Base-by-base conservation (phyloP, 75 land plant genomes). In the Picea sitchensis region DNA sequence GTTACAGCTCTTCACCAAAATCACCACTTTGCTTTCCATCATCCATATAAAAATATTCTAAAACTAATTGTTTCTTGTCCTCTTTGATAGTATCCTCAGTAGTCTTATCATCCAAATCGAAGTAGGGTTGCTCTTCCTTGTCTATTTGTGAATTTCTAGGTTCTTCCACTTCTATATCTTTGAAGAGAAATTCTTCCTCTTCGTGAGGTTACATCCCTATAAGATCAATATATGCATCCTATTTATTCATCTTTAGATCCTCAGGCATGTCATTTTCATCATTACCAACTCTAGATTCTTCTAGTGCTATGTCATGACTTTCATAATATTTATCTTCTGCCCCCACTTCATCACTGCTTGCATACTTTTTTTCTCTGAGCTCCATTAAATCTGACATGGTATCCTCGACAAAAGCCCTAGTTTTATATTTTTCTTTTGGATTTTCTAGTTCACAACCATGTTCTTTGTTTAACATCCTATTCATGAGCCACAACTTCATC, bases 281-380 rank as follows among this genome's bases (percentile, higher is more conserved):
- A 63, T 82, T 77, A 80, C 54, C 83, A 60, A 31, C 73, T 77
- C 65, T 76, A 51, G 74, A 79, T 11, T 84, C 59, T 51, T 14
- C 81, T 64, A 76, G 38, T 2, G 21, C 34, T 60, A 59, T 73
- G 54, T 87, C 84, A 47, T 92, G 81, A 54, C 7, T 14, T 58
- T 79, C 88, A 82, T 82, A 83, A 18, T 51, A 20, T 38, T 74
- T 75, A 30, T 78, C 72, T 41, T 41, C 11, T 78, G 15, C 9
- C 26, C n/a, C 58, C 26, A 36, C 47, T 80, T 47, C 78, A 83
- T 60, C 69, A 76, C 63, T 30, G 20, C 69, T 82, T 69, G 21
- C 68, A 68, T 86, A 90, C 65, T 96, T 91, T 77, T 90, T 96
- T 51, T 89, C 98, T 59, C 95, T 86, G 62, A 95, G 80, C 82